Conservation (phyloP, 1,284 basidiomycete species). For the Irpex rosettiformis region DNA sequence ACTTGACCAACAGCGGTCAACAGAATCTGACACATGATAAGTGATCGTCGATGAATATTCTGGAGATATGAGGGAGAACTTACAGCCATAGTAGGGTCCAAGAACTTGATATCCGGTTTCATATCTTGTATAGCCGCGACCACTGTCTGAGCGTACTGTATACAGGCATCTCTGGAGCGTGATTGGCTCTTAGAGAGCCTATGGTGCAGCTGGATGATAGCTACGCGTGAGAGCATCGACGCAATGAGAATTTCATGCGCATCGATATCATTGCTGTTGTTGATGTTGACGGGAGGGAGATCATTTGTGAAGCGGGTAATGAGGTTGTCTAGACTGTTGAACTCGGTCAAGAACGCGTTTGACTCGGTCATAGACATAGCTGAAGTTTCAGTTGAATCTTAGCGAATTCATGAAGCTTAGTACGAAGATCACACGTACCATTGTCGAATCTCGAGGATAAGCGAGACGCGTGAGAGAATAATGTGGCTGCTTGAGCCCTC, state of each 20-base stretch:
- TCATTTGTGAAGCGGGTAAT: constrained; percentile 23
- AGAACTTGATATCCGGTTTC: constrained; percentile 1
- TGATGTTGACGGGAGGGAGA: constrained; percentile 18
- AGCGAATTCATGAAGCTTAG: neutral
- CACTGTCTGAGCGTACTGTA: constrained; percentile 20
- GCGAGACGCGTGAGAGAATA: constrained; percentile 33
- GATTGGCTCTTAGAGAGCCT: constrained; percentile 16
- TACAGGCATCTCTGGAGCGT: constrained; percentile 20
- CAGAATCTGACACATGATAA: constrained; percentile 18
- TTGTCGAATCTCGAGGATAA: constrained; percentile 24
- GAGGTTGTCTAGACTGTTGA: constrained; percentile 19
- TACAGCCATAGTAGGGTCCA: constrained; percentile 28
- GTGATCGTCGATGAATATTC: neutral
- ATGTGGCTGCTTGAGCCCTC: constrained; percentile 34
- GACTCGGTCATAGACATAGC: constrained; percentile 16
- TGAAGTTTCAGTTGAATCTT: neutral
- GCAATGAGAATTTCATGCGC: constrained; percentile 22
- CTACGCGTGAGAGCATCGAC: constrained; percentile 23
- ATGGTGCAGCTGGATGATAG: constrained; percentile 26
- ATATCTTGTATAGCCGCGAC: constrained; percentile 16
- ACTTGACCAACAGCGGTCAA: constrained; percentile 25
- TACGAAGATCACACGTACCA: constrained; percentile 13
- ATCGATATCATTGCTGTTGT: constrained; percentile 11
- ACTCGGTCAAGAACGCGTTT: constrained; percentile 21
- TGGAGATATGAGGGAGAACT: neutral